These are phyloP conservation scores for Cladochytrium replicatum DNA, from an alignment of 192 early-diverging fungal genomes.

Conservation along the genomic window DNA sequence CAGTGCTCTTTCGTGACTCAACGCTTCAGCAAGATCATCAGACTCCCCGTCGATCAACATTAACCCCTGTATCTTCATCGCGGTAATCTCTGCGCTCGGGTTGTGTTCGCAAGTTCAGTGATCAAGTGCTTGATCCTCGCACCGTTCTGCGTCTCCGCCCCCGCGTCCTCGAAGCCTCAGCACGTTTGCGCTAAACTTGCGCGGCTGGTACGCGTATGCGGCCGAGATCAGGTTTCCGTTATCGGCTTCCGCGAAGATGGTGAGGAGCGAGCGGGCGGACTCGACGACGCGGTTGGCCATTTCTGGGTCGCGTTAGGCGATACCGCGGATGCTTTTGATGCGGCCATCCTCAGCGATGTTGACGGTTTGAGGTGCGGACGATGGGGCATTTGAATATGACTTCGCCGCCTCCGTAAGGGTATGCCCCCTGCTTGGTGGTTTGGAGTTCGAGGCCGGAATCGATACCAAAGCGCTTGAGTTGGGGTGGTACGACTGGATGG, in stretches of 20 bases:
- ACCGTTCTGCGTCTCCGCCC: neutral
- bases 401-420: conserved; percentile 87
- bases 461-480: conserved; percentile 77
- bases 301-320: conserved; percentile 88
- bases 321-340: conserved; percentile 90
- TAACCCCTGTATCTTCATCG: too few species aligned
- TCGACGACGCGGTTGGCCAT: conserved; percentile 90
- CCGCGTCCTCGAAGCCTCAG: conserved; percentile 4
- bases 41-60: too few species aligned
- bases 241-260: conserved; percentile 85
- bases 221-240: conserved; percentile 74
- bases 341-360: conserved; percentile 74
- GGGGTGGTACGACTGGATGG: conserved; percentile 72
- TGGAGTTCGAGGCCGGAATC: conserved; percentile 74
- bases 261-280: conserved; percentile 70
- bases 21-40: too few species aligned
- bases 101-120: too few species aligned
- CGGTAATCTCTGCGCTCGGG: too few species aligned
- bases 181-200: conserved; percentile 10
- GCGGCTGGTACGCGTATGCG: conserved; percentile 67
- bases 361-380: conserved; percentile 58
- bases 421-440: conserved; percentile 80
- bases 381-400: conserved; percentile 78
- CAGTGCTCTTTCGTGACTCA: too few species aligned
- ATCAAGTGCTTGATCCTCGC: too few species aligned